Evolutionary conservation across 2,329 filamentous ascomycete species (phyloP).

Genomic region (Setomelanomma holmii): DNA sequence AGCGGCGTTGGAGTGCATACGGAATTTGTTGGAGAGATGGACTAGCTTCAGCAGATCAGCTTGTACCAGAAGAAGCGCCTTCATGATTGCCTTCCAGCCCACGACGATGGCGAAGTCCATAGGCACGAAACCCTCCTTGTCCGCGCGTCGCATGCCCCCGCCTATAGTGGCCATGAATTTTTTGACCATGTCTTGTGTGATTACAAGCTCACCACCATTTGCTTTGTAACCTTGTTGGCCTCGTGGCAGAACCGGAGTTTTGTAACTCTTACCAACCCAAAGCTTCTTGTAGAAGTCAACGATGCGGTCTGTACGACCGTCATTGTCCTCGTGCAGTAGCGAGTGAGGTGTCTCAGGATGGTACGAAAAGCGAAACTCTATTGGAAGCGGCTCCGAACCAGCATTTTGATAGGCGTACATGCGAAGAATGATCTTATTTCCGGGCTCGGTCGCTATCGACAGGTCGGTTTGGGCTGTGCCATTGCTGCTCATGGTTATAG

Average conservation of each 20-base stretch:
- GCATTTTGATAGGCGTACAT: slow-evolving; percentile 22
- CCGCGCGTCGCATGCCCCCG: slow-evolving; percentile 13
- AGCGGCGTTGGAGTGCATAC: slow-evolving; percentile 2
- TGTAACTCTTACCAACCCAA: slow-evolving; percentile 20
- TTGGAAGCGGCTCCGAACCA: slow-evolving; percentile 7
- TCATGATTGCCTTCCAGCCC: slow-evolving; percentile 41
- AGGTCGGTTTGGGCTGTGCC: slow-evolving; percentile 16
- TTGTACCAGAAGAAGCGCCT: slow-evolving; percentile 12
- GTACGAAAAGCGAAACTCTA: slow-evolving; percentile 21
- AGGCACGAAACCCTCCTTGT: slow-evolving; percentile 10
- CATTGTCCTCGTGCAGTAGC: slow-evolving; percentile 16
- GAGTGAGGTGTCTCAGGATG: slow-evolving; percentile 20
- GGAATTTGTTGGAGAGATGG: slow-evolving; percentile 24
- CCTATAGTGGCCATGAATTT: slow-evolving; percentile 19
- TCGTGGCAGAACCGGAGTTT: slow-evolving; percentile 8
- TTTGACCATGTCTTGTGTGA: slow-evolving; percentile 12
- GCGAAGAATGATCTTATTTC: slow-evolving; percentile 21
- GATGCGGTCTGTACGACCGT: slow-evolving; percentile 19
- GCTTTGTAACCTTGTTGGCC: slow-evolving; percentile 13
- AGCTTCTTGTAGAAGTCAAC: slow-evolving; percentile 20
- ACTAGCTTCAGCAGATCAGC: slow-evolving; percentile 23
- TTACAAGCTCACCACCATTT: slow-evolving; percentile 13
- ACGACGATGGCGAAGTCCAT: slow-evolving; percentile 49
- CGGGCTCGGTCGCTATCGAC: slow-evolving; percentile 19
- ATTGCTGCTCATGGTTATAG: slow-evolving; percentile 21